A percentile compares a stretch with the other conserved stretches of the same genome.
These are phyloP conservation scores for Colletotrichum trifolii DNA, from an alignment of 2,329 filamentous ascomycete genomes.

Conservation along the genomic window DNA sequence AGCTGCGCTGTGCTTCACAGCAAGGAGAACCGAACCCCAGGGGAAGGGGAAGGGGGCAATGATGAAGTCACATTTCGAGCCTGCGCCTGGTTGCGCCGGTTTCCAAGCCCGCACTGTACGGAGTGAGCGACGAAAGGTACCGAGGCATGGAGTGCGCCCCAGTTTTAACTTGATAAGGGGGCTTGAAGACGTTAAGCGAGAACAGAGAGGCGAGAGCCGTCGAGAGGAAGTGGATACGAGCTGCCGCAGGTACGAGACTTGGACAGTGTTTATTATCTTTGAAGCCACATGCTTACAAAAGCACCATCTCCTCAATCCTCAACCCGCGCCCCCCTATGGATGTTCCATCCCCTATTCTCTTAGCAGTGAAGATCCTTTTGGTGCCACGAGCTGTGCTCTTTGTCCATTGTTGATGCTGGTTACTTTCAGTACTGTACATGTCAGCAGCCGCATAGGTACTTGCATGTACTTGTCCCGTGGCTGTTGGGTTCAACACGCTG, in stretches of 20 bases:
- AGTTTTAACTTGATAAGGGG: no score
- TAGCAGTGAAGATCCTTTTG: no score
- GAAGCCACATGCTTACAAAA: slow-evolving; percentile 19
- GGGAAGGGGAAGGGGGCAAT: slow-evolving; percentile 8
- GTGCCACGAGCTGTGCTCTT: no score
- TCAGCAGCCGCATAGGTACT: no score
- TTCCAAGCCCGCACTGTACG: slow-evolving; percentile 32
- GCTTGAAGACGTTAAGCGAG: neutral
- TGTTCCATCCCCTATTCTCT: no score
- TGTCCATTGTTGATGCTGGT: no score
- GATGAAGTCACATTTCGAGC: slow-evolving; percentile 37
- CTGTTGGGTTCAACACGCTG: no score
- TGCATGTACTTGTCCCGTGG: no score
- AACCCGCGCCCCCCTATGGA: no score
- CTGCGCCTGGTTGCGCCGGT: slow-evolving; percentile 21
- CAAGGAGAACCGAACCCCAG: neutral
- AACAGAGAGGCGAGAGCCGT: slow-evolving; percentile 9
- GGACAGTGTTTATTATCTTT: slow-evolving; percentile 2
- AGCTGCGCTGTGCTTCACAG: neutral
- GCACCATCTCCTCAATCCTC: slow-evolving; percentile 1
- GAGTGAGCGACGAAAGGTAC: slow-evolving; percentile 30
- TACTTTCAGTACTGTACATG: no score
- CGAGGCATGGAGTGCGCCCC: neutral
- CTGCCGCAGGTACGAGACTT: slow-evolving; percentile 28
- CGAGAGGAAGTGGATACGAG: slow-evolving; percentile 15